These are phyloP conservation scores for Gelatoporia subvermispora DNA, from an alignment of 768 basidiomycete species.

Conservation along the genomic window DNA sequence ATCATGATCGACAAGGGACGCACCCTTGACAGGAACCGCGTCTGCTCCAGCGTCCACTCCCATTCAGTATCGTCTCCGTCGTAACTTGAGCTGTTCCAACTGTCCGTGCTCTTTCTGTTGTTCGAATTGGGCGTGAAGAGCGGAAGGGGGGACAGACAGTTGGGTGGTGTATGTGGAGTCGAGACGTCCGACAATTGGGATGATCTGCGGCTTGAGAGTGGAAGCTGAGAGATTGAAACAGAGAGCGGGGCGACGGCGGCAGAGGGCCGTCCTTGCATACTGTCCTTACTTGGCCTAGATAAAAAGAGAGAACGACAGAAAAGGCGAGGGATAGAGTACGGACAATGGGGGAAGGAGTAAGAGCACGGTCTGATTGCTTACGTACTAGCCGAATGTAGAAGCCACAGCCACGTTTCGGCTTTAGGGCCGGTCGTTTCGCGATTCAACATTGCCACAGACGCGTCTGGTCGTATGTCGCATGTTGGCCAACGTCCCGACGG, in stretches of 20 bases:
- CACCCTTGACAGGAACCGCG: conserved; percentile 63
- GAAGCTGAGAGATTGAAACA: conserved; percentile 59
- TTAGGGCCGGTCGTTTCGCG: conserved; percentile 8
- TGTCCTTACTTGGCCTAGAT: conserved; percentile 14
- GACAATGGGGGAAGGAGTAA: conserved; percentile 18
- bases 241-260: conserved; percentile 49
- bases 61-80: conserved; percentile 60
- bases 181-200: conserved; percentile 44
- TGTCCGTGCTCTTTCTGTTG: conserved; percentile 70
- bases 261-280: conserved; percentile 40
- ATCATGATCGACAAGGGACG: conserved; percentile 20
- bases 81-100: conserved; percentile 79
- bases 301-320: conserved; percentile 15
- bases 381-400: background rate
- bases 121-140: conserved; percentile 42
- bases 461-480: background rate
- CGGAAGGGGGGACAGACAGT: conserved; percentile 49
- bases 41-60: conserved; percentile 75
- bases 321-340: conserved; percentile 15
- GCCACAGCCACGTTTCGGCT: conserved; percentile 5
- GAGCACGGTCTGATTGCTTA: background rate
- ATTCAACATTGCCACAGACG: conserved; percentile 3
- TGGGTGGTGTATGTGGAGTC: conserved; percentile 53
- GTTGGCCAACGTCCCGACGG: too few relatives aligned
- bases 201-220: conserved; percentile 44